Conservation (phyloP, 306 rosid genomes). For the Cotoneaster glaucophyllus region DNA sequence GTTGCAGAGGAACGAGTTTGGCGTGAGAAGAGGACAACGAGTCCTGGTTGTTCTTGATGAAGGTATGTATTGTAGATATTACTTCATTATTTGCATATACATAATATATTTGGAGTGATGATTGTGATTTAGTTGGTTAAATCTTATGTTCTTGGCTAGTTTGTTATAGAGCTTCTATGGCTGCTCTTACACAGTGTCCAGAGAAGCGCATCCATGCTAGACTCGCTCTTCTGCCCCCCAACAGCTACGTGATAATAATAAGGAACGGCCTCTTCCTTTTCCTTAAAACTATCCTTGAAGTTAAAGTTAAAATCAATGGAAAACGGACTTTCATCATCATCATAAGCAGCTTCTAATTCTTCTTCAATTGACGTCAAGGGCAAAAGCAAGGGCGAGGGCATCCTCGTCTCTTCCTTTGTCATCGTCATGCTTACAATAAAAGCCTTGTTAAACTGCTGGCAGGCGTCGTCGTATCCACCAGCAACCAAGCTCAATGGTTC, state of each 20-base stretch:
- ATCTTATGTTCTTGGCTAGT: too few relatives aligned
- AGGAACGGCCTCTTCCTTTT: conserved; percentile 7
- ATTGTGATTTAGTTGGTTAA: too few relatives aligned
- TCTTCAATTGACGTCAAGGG: neutral
- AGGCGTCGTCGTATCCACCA: neutral
- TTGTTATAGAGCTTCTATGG: too few relatives aligned
- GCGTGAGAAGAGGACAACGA: too few relatives aligned
- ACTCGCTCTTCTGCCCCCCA: conserved; percentile 25
- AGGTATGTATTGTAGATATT: too few relatives aligned
- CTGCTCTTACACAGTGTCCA: conserved; percentile 67
- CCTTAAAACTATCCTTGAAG: neutral
- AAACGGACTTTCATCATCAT: conserved; percentile 13
- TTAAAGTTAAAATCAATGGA: conserved; percentile 13
- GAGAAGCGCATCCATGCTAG: conserved; percentile 54
- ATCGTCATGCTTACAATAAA: neutral
- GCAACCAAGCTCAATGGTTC: neutral
- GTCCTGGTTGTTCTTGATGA: too few relatives aligned
- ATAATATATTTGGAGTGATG: too few relatives aligned
- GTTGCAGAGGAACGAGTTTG: too few relatives aligned
- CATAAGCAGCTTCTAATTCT: neutral
- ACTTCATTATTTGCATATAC: too few relatives aligned
- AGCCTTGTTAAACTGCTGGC: too few relatives aligned
- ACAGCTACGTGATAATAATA: conserved; percentile 37
- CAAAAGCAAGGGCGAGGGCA: neutral
- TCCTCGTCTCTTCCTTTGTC: neutral